Percentiles rank a stretch among this genome's conserved stretches.
Evolutionary conservation across 495 filamentous ascomycete genomes (phyloP).

Genomic region (Aspergillus sclerotiicarbonarius): DNA sequence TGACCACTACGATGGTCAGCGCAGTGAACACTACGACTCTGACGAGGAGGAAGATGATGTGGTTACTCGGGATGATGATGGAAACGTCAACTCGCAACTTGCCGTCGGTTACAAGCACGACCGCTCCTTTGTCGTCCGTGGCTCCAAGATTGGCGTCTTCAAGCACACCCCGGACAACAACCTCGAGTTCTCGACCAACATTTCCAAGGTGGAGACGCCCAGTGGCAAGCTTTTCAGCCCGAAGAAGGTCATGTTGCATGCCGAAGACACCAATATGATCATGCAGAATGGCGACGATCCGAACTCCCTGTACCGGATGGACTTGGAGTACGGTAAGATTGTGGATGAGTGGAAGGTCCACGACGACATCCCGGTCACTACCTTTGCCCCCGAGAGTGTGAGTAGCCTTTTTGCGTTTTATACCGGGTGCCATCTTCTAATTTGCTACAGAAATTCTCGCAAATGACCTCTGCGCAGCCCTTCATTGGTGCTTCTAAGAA

Average conservation of each 20-base stretch:
- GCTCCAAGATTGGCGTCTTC: slow-evolving; percentile 97
- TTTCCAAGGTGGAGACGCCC: slow-evolving; percentile 91
- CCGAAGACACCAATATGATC: slow-evolving; percentile 89
- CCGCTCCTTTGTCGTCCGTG: slow-evolving; percentile 92
- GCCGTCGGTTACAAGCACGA: slow-evolving; percentile 99
- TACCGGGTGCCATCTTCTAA: slow-evolving; percentile 18
- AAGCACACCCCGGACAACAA: slow-evolving; percentile 93
- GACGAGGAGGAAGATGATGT: slow-evolving; percentile 92
- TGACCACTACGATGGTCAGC: slow-evolving; percentile 59
- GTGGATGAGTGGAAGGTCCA: slow-evolving; percentile 99
- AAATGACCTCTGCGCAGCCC: slow-evolving; percentile 93
- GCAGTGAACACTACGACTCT: slow-evolving; percentile 80
- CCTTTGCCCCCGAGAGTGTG: slow-evolving; percentile 85
- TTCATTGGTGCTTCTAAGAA: slow-evolving; percentile 92
- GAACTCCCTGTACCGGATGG: slow-evolving; percentile 95
- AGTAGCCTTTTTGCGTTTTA: slow-evolving; percentile 17
- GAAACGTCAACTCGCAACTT: slow-evolving; percentile 87
- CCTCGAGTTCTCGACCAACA: slow-evolving; percentile 95
- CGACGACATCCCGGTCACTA: slow-evolving; percentile 88
- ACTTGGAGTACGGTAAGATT: slow-evolving; percentile 97
- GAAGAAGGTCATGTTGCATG: slow-evolving; percentile 97
- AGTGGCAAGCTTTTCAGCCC: slow-evolving; percentile 86
- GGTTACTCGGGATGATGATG: slow-evolving; percentile 66
- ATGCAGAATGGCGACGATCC: slow-evolving; percentile 82
- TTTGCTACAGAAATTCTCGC: slow-evolving; percentile 76